Evolutionary conservation across 2,329 filamentous ascomycete genomes (phyloP).

Genomic region (Karstenula rhodostoma): DNA sequence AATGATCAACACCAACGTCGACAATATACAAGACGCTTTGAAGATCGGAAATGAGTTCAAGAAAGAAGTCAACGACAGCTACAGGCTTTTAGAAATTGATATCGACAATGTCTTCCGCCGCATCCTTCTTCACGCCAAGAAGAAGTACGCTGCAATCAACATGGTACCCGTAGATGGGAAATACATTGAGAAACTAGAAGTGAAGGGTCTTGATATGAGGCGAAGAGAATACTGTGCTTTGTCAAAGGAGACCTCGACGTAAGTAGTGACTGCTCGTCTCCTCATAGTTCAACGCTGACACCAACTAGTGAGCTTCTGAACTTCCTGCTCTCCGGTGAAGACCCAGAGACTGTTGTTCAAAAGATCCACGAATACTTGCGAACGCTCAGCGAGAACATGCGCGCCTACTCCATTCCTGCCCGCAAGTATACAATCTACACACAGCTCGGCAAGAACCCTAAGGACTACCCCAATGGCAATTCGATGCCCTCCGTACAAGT

Average conservation of each 20-base stretch:
- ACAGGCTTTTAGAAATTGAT: conserved; percentile 92
- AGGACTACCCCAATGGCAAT: conserved; percentile 92
- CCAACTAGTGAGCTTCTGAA: conserved; percentile 75
- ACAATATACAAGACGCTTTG: conserved; percentile 88
- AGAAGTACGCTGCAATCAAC: conserved; percentile 98
- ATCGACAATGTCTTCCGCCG: conserved; percentile 97
- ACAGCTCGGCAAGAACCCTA: conserved; percentile 92
- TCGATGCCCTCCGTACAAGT: conserved; percentile 98
- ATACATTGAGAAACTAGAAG: conserved; percentile 92
- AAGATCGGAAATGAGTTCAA: conserved; percentile 96
- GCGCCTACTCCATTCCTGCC: conserved; percentile 74
- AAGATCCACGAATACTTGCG: conserved; percentile 94
- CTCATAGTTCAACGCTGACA: conserved; percentile 17
- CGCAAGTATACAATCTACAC: conserved; percentile 98
- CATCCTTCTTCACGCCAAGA: conserved; percentile 94
- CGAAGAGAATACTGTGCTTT: conserved; percentile 95
- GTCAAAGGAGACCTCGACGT: conserved; percentile 89
- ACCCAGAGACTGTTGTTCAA: conserved; percentile 84
- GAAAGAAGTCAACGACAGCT: conserved; percentile 90
- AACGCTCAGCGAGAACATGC: conserved; percentile 86
- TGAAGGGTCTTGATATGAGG: conserved; percentile 98
- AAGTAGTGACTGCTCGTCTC: conserved; percentile 30
- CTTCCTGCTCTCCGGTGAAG: conserved; percentile 92
- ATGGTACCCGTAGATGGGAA: conserved; percentile 89
- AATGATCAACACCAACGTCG: conserved; percentile 99